Evolutionary conservation across 2,329 filamentous ascomycete genomes (phyloP).

Genomic region (Herpotrichia juniperi): DNA sequence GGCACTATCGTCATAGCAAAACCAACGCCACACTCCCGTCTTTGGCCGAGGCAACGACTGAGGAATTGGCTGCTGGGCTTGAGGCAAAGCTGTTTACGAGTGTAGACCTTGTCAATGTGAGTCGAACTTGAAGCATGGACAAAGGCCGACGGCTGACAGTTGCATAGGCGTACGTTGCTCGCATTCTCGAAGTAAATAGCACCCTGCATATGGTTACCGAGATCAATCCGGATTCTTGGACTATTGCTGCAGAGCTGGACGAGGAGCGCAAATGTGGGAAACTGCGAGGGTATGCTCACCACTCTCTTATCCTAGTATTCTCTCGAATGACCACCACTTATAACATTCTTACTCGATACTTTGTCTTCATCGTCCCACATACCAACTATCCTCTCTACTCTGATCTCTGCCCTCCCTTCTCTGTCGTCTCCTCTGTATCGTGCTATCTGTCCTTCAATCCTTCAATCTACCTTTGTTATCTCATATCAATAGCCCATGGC

Average conservation of each 20-base stretch:
- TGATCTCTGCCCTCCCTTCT: no score
- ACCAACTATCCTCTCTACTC: no score
- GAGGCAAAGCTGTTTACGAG: constrained; percentile 59
- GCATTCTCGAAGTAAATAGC: constrained; percentile 60
- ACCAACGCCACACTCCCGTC: constrained; percentile 34
- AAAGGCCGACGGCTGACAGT: neutral
- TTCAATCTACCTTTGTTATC: no score
- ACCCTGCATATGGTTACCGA: constrained; percentile 60
- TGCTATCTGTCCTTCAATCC: no score
- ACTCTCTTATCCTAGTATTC: no score
- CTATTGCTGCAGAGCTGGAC: constrained; percentile 57
- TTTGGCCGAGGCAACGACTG: constrained; percentile 58
- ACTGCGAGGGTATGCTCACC: constrained; percentile 51
- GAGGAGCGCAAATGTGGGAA: constrained; percentile 55
- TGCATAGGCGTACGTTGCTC: constrained; percentile 55
- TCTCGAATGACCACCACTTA: no score
- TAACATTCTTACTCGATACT: no score
- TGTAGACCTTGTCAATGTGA: constrained; percentile 58
- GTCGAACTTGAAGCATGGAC: neutral
- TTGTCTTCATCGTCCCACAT: neutral
- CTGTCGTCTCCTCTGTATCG: no score
- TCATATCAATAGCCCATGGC: no score
- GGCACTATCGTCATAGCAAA: neutral
- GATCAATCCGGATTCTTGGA: constrained; percentile 61
- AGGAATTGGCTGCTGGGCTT: constrained; percentile 58